Conservation (phyloP, 179 eudicot species). For the Beta macrorhiza region DNA sequence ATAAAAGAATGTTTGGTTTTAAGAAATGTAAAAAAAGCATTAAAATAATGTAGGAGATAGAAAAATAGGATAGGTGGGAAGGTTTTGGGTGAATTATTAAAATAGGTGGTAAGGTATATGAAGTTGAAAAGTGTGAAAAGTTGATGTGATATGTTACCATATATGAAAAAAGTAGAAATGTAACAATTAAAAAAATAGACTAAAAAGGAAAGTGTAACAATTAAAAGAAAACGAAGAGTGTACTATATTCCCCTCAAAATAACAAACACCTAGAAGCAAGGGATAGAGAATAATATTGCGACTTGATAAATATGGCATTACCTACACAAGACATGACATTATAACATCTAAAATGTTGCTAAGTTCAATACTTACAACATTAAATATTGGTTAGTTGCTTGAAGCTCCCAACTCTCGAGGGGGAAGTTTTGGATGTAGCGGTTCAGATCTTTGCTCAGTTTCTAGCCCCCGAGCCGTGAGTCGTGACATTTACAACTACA, state of each 20-base stretch:
- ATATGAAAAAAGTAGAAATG: too few species aligned
- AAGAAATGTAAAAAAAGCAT: too few species aligned
- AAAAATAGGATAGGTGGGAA: too few species aligned
- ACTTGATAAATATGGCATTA: background rate
- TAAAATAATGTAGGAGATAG: too few species aligned
- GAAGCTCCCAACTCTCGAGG: background rate
- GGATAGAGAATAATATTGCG: background rate
- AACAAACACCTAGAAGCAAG: background rate
- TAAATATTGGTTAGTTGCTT: constrained; percentile 14
- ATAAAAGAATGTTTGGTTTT: too few species aligned
- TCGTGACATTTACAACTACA: background rate
- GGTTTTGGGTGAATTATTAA: too few species aligned
- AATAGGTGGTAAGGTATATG: too few species aligned
- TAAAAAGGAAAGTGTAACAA: too few species aligned
- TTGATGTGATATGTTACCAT: too few species aligned
- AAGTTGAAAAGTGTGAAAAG: too few species aligned
- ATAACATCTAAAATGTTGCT: background rate
- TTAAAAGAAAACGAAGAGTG: too few species aligned
- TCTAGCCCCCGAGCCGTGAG: constrained; percentile 1
- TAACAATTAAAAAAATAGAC: too few species aligned
- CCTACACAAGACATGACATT: constrained; percentile 16
- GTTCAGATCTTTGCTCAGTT: constrained; percentile 23
- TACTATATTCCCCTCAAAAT: background rate
- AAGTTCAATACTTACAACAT: constrained; percentile 21
- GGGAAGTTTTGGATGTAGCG: constrained; percentile 20